Evolutionary conservation across 2,329 filamentous ascomycete genomes (phyloP), one percentile per base, ranked within the genome.

Genomic region (Phialemonium atrogriseum): DNA sequence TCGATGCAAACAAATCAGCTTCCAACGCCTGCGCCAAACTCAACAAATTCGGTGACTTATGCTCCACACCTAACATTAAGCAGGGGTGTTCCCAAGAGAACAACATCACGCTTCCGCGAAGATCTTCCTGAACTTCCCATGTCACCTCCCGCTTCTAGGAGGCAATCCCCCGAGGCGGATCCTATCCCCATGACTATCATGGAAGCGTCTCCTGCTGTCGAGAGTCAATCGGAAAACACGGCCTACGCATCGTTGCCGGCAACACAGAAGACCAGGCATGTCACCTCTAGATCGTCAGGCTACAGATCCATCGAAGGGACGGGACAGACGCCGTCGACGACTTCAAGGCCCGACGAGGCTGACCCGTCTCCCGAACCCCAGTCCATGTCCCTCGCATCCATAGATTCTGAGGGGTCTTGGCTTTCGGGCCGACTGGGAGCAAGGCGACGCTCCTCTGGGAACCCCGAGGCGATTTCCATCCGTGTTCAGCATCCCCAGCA

Each of bases 391-490:
- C 68, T 96, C 12, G 91, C 87, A 2, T 95, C 88, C 0, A 85
- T 96, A 37, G 91, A 95, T 50, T 95, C 88, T 0, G 91, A 98
- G 60, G 91, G 75, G 5, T 95, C 88, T 1, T 98, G 91, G 91
- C 77, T 98, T 26, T 91, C 87, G 4, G 87, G 89, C 11, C 78
- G 80, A 35, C 56, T 66, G 3, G 55, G 44, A 1, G 41, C 38
- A 12, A 51, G 48, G 20, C 46, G 52, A 66, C 70, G 39, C 54
- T 66, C 44, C 60, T 69, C 49, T 10, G 39, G 49, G 21, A 52
- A 58, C 59, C 26, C 55, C 52, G 35, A 37, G 34, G 33, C 41
- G 58, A 50, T n/a, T n/a, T n/a, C n/a, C n/a, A n/a, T 48, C 59
- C 50, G 43, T 60, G 58, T 34, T 50, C 15, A 38, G 12, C 38